Conservation (phyloP, 1,284 basidiomycete species). For the Leccinum subrobustum region DNA sequence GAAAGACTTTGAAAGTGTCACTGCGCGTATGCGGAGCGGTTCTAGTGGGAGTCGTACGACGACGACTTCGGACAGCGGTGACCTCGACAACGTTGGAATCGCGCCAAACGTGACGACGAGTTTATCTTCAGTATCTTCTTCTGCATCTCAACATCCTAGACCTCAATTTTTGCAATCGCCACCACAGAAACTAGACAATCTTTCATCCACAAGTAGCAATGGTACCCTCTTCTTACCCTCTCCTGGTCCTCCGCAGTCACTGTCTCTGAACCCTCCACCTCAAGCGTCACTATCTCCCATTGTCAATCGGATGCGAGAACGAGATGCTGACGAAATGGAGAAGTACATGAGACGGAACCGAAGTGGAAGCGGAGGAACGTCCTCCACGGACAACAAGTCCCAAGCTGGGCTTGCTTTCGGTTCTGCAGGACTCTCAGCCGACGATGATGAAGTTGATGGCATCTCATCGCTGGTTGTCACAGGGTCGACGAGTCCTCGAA, state of each 20-base stretch:
- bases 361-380: constrained; percentile 70
- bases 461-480: constrained; percentile 46
- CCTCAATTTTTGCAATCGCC: constrained; percentile 47
- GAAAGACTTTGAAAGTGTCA: constrained; percentile 34
- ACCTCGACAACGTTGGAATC: constrained; percentile 48
- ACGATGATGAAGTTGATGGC: constrained; percentile 54
- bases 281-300: constrained; percentile 62
- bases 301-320: constrained; percentile 72
- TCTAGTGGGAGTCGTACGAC: constrained; percentile 79
- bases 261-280: constrained; percentile 35
- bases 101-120: constrained; percentile 39
- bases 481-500: constrained; percentile 57
- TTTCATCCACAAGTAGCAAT: constrained; percentile 42
- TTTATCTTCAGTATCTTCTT: constrained; percentile 50
- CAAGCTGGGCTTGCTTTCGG: constrained; percentile 49
- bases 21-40: constrained; percentile 68
- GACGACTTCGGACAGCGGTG: constrained; percentile 69
- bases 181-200: constrained; percentile 36
- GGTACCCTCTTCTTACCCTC: constrained; percentile 46
- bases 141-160: constrained; percentile 45
- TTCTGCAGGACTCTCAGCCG: constrained; percentile 47
- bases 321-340: constrained; percentile 81
- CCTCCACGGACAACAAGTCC: constrained; percentile 67
- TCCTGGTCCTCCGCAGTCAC: constrained; percentile 40
- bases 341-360: constrained; percentile 77